Base-by-base conservation (phyloP, 1,284 basidiomycete species). In the Tranzscheliella williamsii region DNA sequence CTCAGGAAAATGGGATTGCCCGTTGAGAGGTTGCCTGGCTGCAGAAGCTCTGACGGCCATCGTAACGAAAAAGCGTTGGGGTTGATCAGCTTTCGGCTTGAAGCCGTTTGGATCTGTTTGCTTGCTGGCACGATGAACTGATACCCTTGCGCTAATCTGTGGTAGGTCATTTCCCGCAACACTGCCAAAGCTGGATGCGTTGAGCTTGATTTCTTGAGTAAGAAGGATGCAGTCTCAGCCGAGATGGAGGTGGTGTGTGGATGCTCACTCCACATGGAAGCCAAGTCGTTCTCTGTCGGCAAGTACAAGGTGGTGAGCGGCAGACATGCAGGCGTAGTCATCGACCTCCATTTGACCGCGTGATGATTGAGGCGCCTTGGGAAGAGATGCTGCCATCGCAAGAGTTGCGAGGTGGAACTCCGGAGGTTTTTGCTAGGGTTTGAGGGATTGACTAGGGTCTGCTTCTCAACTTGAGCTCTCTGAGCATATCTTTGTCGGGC, bases 101-200 rank as follows among this genome's bases (percentile, higher is more conserved):
- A 51, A 18, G 60, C 50, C 4, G 55, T 47, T 7, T 46, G 51
- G 7, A 42, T 43, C 33, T 48, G 45, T 33, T 55, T 56, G 43
- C 48, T 58, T 4, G 49, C 56, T 4, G 50, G 43, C 8, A 79
- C 75, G 33, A 96, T 87, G 72, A 97, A 91, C 76, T 98, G 94
- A 78, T 96, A 98, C n/a, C 94, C 93, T 77, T 97, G 92, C 6
- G 88, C 85, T 7, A 98, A 83, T 13, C 94, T 83, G 44, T 96
- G 87, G 4, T 89, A 91, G 1, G 90, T 88, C 89, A 97, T 94
- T 40, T 91, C 91, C 24, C 88, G 84, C 87, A 97, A 89, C 21
- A 95, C 88, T 6, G 76, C 78, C 24, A 79, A 42, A 0, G 86
- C 86, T 32, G 92, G 80, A 0, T 91, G 90, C 1, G 73, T 86